Evolutionary conservation across 192 early-diverging fungal species (phyloP), one percentile per base, ranked within the genome.

Genomic region (Coemansia guatemalensis): DNA sequence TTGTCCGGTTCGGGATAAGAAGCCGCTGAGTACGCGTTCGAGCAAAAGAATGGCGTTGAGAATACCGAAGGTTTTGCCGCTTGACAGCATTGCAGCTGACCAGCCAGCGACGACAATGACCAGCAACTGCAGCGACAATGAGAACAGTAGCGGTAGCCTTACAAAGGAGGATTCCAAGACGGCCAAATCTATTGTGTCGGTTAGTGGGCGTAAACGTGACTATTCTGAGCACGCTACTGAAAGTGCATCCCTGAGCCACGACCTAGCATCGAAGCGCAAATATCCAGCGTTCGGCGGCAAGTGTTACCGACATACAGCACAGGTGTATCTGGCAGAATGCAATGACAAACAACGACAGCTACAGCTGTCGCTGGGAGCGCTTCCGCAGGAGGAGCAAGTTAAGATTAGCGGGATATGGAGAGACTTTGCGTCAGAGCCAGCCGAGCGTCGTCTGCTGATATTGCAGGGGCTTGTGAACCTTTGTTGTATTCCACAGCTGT

Each of bases 401-500:
- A 86, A 83, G 48, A 87, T 93, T 61, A 86, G 84, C 24, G 84
- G 83, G 21, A 87, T 91, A 48, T 92, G 88, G 89, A 81, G 84
- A 4, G 64, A 80, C 29, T 93, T 92, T 68, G 85, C 85, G 25
- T 85, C 87, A 1, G 87, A 89, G 51, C 81, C 88, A 9, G 78
- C 88, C 7, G 71, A 83, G 51, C 84, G 82, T 60, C 88, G 92
- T 23, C 62, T 84, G 58, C 64, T 92, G 8, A 90, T 91, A 24
- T 80, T 93, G 30, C 82, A 84, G 69, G 92, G 92, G 0, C 67
- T 96, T 22, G 79, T 96, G 33, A 85, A 88, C 44, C 87, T 88
- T 53, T 95, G 88, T 64, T 93, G 92, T 63, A 86, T 93, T 56
- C 88, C 92, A 47, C 91, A 97, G 69, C 88, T 97, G 6, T 93